These are phyloP conservation scores for Brassica juncea DNA, from an alignment of 345 rosid genomes.

Conservation along the genomic window DNA sequence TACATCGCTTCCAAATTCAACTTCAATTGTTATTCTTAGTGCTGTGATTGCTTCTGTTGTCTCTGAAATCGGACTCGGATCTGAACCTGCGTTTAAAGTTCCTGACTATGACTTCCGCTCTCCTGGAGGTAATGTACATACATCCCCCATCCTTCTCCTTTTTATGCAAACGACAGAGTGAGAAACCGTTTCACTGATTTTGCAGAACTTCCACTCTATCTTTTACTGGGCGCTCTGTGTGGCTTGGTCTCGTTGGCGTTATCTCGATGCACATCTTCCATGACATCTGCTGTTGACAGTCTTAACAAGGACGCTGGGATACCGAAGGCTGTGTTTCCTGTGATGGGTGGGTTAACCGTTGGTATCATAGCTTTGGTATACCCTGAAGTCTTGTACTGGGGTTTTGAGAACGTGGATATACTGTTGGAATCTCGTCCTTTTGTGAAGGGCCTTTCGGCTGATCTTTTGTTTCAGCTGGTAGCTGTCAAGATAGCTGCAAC, in stretches of 20 bases:
- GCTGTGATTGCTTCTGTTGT: conserved; percentile 87
- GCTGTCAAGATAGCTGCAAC: conserved; percentile 82
- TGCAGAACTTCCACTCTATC: conserved; percentile 90
- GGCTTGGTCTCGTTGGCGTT: conserved; percentile 74
- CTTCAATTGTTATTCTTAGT: conserved; percentile 89
- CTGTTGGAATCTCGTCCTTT: conserved; percentile 84
- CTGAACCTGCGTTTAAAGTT: conserved; percentile 87
- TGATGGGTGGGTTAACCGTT: conserved; percentile 63
- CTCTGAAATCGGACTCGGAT: conserved; percentile 84
- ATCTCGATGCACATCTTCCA: conserved; percentile 73
- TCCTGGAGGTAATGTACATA: conserved; percentile 59
- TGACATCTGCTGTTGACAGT: conserved; percentile 53
- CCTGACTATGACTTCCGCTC: conserved; percentile 93
- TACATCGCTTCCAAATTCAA: conserved; percentile 66
- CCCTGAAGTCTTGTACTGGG: conserved; percentile 96
- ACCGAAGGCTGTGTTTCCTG: conserved; percentile 77
- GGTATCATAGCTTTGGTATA: conserved; percentile 77
- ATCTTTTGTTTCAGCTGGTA: conserved; percentile 77
- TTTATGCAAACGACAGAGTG: neutral
- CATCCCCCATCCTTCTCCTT: conserved; percentile 10
- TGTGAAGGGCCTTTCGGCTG: conserved; percentile 73
- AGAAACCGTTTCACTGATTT: conserved; percentile 18
- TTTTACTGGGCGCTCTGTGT: conserved; percentile 76
- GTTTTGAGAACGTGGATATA: conserved; percentile 87
- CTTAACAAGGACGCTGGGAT: conserved; percentile 64